Evolutionary conservation across 345 rosid species (phyloP), one percentile per base, ranked within the genome.

Genomic region (Rhodamnia argentea): DNA sequence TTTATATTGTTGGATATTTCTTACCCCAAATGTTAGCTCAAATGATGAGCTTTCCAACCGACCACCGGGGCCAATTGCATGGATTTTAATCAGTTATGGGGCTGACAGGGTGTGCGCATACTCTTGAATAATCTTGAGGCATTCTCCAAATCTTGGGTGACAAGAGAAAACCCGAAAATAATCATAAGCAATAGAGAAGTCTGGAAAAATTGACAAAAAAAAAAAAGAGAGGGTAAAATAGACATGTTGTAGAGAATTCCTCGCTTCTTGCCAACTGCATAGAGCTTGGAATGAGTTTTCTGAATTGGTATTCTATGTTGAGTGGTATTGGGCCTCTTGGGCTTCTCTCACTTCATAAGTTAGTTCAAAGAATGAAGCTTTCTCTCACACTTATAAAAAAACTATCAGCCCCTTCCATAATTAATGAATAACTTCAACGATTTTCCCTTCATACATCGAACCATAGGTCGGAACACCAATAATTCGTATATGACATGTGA

Each of bases 381-480:
- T 57, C 0, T 6, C 60, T 56, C 3, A 1, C 27, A 57, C 11
- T 23, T 57, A 57, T 24, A 24, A 57, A 57, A 10, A 22, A 13
- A 57, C n/a, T 3, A 0, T 13, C 27, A 23, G 11, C 10, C 4
- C 11, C 10, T 57, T 57, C 9, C 13, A 57, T 13, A 57, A 57
- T 2, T 0, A 1, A 57, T 57, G 13, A n/a, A 23, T 57, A 57
- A 57, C 11, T n/a, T 11, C 10, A 0, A 56, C 59, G 22, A 56
- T 56, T n/a, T 56, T 22, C 0, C 59, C 9, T 22, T 56, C 0
- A 57, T 0, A 57, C 5, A 57, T 10, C 27, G 10, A 24, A 23
- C 60, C 13, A 27, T 24, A 24, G 27, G 60, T 10, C 7, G 13
- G 24, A 57, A 27, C 11, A 26, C 11, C 11, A 24, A 24, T 1